Evolutionary conservation across 805 yeast species (phyloP), one percentile per base, ranked within the genome.

Genomic region (Suhomyces emberorum): DNA sequence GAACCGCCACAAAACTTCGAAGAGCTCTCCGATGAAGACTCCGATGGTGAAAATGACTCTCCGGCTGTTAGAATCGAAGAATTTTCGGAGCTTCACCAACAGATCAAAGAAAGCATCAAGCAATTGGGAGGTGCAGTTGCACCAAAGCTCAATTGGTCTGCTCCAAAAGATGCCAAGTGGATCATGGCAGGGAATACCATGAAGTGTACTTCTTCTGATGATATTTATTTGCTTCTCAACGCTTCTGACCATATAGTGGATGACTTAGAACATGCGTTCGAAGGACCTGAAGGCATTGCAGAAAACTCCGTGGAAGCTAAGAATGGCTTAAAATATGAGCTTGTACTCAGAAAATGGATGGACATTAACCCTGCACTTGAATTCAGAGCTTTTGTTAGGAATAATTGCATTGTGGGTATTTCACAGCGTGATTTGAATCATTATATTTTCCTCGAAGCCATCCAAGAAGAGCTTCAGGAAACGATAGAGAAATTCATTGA

Each of bases 111-210:
- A 0, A 52, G 69, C 0, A 74, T 93, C 10, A 41, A 46, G 3
- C 65, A 69, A 28, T 63, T 73, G 18, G 60, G 55, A 32, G 83
- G 83, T 0, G 63, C 77, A 1, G 87, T 88, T 2, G 72, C 87
- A 1, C 98, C 98, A 1, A 93, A 93, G 53, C 65, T 91, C 48
- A 93, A 93, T 65, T 93, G 98, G 98, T 88, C 97, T 1, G 84
- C 96, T 1, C 98, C 99, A 1, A 82, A 81, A 53, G 99, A 93
- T 61, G 86, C 98, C 1, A 76, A 81, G 0, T 93, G 98, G 98
- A 91, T 93, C 15, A 63, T 84, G 51, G 73, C 93, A 2, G 79
- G 83, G 21, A 85, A 87, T 50, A 72, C 86, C 3, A 74, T 83
- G 73, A 74, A 77, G 51, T 89, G 98, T 52, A 68, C 63, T 11